Percentiles rank a stretch among this genome's conserved stretches.
Evolutionary conservation across 2,329 filamentous ascomycete genomes (phyloP).

Genomic region (Lasiodiplodia citricola): DNA sequence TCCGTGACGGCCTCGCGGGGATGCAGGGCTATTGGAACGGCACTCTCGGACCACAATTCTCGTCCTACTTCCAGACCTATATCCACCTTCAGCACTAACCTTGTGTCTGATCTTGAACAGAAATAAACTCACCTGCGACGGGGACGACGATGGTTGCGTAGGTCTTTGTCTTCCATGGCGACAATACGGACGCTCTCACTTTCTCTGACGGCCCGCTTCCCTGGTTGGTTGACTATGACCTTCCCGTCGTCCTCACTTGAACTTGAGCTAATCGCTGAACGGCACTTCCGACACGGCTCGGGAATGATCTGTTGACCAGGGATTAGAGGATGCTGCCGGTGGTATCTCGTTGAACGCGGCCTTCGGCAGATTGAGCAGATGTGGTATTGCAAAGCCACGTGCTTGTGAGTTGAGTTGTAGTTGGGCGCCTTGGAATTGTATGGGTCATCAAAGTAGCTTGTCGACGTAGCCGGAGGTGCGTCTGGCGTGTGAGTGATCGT

Average conservation of each 20-base stretch:
- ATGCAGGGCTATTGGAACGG: slow-evolving; percentile 26
- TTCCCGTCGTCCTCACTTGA: slow-evolving; percentile 27
- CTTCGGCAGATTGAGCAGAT: slow-evolving; percentile 42
- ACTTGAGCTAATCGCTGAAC: slow-evolving; percentile 34
- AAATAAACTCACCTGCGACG: slow-evolving; percentile 30
- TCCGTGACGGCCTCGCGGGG: slow-evolving; percentile 33
- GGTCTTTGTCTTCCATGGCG: slow-evolving; percentile 31
- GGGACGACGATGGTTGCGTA: slow-evolving; percentile 33
- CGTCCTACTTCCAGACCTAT: slow-evolving; percentile 27
- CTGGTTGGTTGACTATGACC: slow-evolving; percentile 21
- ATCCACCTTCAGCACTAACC: not conserved
- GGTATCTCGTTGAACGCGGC: slow-evolving; percentile 42
- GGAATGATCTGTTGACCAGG: slow-evolving; percentile 37
- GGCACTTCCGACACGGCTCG: slow-evolving; percentile 39
- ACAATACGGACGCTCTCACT: slow-evolving; percentile 28
- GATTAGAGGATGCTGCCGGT: slow-evolving; percentile 42
- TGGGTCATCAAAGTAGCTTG: slow-evolving; percentile 18
- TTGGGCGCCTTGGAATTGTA: slow-evolving; percentile 31
- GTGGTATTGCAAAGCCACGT: slow-evolving; percentile 34
- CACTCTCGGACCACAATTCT: slow-evolving; percentile 1
- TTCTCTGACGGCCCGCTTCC: slow-evolving; percentile 23
- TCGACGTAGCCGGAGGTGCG: not conserved
- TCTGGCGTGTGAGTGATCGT: slow-evolving; percentile 16
- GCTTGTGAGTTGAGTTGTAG: not conserved
- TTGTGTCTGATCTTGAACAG: not conserved